Evolutionary conservation across 192 early-diverging fungal species (phyloP).

Genomic region (Coemansia pectinata): DNA sequence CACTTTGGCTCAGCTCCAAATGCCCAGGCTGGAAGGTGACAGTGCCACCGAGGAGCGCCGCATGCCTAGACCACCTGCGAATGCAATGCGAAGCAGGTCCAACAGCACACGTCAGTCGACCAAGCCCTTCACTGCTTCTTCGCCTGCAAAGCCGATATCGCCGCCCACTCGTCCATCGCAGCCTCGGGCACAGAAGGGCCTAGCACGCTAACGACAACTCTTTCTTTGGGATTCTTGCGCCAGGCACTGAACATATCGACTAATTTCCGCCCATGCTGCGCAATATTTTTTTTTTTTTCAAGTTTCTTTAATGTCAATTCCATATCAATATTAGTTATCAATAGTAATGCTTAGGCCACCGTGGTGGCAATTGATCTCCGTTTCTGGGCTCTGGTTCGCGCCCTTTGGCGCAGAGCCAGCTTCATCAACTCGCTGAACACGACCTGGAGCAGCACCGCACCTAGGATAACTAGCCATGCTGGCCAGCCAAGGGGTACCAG

Average conservation of each 20-base stretch:
- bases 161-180: slow-evolving; percentile 35
- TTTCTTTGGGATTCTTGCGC: neutral
- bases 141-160: slow-evolving; percentile 15
- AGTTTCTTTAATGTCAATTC: neutral
- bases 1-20: neutral
- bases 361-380: neutral
- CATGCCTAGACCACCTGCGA: slow-evolving; percentile 11
- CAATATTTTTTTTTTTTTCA: neutral
- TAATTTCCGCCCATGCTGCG: neutral
- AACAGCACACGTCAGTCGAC: slow-evolving; percentile 6
- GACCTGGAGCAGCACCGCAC: slow-evolving; percentile 59
- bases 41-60: neutral
- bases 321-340: neutral
- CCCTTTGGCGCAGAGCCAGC: slow-evolving; percentile 49
- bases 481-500: slow-evolving; percentile 58
- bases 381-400: neutral
- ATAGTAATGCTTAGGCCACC: neutral
- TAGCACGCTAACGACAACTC: slow-evolving; percentile 8
- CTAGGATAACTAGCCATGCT: slow-evolving; percentile 67
- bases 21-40: slow-evolving; percentile 1
- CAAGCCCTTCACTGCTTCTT: slow-evolving; percentile 10
- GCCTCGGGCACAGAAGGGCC: slow-evolving; percentile 42
- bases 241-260: slow-evolving; percentile 5
- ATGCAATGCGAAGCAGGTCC: slow-evolving; percentile 25
- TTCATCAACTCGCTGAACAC: slow-evolving; percentile 65